These are phyloP conservation scores for Fusarium sp. DNA, from an alignment of 2,329 filamentous ascomycete species.

Conservation along the genomic window DNA sequence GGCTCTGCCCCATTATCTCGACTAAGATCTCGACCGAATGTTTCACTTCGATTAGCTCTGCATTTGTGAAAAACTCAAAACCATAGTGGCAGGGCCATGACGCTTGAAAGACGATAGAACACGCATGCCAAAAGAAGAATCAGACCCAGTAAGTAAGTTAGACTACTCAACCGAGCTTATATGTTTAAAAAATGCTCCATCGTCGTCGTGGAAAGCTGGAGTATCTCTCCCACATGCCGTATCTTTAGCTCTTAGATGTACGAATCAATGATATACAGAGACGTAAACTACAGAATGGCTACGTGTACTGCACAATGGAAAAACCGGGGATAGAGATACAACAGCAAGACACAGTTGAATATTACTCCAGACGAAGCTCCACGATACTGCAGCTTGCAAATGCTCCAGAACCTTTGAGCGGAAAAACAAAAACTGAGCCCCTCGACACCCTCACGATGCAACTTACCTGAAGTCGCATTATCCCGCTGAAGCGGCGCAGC, in stretches of 20 bases:
- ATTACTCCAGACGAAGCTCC: background rate
- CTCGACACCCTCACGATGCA: constrained; percentile 22
- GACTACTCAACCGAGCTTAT: constrained; percentile 3
- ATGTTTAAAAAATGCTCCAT: background rate
- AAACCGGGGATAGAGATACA: background rate
- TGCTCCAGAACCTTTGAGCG: background rate
- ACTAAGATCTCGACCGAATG: constrained; percentile 6
- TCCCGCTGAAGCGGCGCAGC: constrained; percentile 13
- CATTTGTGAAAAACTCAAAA: constrained; percentile 23
- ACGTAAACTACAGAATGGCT: background rate
- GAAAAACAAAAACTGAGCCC: background rate
- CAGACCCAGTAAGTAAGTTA: background rate
- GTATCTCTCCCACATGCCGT: background rate
- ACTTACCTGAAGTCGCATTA: constrained; percentile 23
- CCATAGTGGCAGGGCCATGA: background rate
- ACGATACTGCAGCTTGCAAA: background rate
- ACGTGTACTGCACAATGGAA: background rate
- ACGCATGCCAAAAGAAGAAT: background rate
- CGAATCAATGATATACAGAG: background rate
- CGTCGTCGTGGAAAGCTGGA: background rate
- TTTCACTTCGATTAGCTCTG: constrained; percentile 15
- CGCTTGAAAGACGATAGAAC: constrained; percentile 18
- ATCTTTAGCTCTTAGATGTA: background rate
- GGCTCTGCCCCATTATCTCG: constrained; percentile 5
- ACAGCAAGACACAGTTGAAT: background rate